These are phyloP conservation scores for Insectozyma bohioensis DNA, from an alignment of 1,139 yeast species.

Conservation along the genomic window DNA sequence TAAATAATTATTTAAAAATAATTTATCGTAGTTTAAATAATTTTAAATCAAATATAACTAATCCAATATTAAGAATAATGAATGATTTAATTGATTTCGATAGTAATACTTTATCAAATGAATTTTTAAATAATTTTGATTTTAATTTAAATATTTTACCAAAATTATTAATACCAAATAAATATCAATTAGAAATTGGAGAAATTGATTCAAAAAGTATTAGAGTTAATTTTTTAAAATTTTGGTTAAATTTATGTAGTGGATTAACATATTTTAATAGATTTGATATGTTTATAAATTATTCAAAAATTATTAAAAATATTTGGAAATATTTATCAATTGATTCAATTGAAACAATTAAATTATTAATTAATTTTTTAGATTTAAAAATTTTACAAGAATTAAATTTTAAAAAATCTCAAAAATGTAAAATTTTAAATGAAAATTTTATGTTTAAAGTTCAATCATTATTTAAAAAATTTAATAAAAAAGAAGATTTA, in stretches of 20 bases:
- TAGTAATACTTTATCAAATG: slow-evolving; percentile 49
- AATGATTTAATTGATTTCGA: slow-evolving; percentile 50
- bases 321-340: slow-evolving; percentile 68
- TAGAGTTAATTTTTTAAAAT: slow-evolving; percentile 57
- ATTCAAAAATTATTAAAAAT: slow-evolving; percentile 55
- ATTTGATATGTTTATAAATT: slow-evolving; percentile 60
- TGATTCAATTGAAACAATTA: slow-evolving; percentile 48
- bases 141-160: slow-evolving; percentile 61
- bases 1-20: slow-evolving; percentile 58
- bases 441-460: slow-evolving; percentile 70
- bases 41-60: slow-evolving; percentile 57
- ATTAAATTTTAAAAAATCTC: slow-evolving; percentile 57
- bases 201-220: slow-evolving; percentile 36
- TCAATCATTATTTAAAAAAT: slow-evolving; percentile 35
- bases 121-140: slow-evolving; percentile 67
- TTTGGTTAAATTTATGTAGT: slow-evolving; percentile 57
- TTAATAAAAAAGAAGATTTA: slow-evolving; percentile 21
- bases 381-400: slow-evolving; percentile 57
- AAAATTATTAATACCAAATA: slow-evolving; percentile 57
- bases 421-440: slow-evolving; percentile 75
- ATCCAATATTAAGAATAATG: slow-evolving; percentile 59
- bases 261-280: slow-evolving; percentile 53
- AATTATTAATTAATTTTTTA: slow-evolving; percentile 46
- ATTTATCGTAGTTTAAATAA: slow-evolving; percentile 69
- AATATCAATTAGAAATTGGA: slow-evolving; percentile 38